These are phyloP conservation scores for Thuja plicata DNA, from an alignment of 83 land plant genomes.

Conservation along the genomic window DNA sequence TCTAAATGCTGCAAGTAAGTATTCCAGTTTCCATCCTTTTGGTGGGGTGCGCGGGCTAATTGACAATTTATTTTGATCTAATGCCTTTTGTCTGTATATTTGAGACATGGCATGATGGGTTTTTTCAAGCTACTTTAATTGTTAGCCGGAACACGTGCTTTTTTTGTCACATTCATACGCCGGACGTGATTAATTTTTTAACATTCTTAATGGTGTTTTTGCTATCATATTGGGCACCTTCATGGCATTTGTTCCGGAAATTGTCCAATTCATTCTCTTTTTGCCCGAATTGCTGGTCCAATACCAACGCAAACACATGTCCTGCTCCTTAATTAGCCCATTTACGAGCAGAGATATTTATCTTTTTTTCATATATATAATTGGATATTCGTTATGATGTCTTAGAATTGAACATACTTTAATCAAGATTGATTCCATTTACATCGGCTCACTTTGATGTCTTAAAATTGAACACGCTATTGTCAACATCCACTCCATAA, in stretches of 20 bases:
- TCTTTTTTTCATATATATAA: too few relatives aligned
- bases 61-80: neutral
- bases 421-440: too few relatives aligned
- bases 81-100: neutral
- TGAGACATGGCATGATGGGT: neutral
- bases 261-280: neutral
- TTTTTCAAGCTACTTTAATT: too few relatives aligned
- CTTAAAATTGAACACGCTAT: too few relatives aligned
- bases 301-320: neutral
- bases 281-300: neutral
- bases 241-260: neutral
- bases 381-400: neutral
- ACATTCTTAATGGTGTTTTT: neutral
- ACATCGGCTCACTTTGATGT: neutral
- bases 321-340: neutral
- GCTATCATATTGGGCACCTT: neutral
- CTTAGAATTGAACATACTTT: too few relatives aligned
- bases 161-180: neutral
- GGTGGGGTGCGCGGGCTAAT: too few relatives aligned
- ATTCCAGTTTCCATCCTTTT: neutral
- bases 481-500: too few relatives aligned
- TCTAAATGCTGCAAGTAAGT: slow-evolving; percentile 68
- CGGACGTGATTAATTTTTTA: neutral
- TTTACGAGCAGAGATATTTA: neutral
- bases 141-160: too few relatives aligned